Percentiles rank a stretch among this genome's conserved stretches.
These are phyloP conservation scores for Cryptosporidium baileyi DNA, from an alignment of 169 alveolate species.

Conservation along the genomic window DNA sequence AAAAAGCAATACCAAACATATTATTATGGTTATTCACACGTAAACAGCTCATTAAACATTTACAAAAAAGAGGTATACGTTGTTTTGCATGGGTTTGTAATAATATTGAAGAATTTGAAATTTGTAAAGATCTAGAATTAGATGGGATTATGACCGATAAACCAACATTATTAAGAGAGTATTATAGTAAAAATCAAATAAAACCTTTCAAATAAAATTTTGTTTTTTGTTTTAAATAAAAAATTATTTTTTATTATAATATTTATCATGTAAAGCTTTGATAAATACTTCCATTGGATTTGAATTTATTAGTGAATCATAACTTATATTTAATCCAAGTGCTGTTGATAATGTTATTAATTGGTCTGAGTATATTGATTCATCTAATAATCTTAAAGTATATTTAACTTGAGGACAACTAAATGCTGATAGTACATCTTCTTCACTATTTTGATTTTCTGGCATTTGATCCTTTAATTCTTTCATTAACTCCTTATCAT, in stretches of 20 bases:
- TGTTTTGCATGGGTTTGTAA: conserved; percentile 71
- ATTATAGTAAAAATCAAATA: conserved; percentile 3
- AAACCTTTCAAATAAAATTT: conserved; percentile 21
- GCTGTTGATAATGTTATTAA: conserved; percentile 23
- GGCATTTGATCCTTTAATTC: conserved; percentile 57
- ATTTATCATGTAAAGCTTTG: conserved; percentile 33
- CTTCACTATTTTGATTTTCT: background rate
- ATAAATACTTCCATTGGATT: conserved; percentile 49
- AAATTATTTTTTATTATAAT: background rate
- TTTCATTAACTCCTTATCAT: background rate
- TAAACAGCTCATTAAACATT: conserved; percentile 10
- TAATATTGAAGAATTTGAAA: conserved; percentile 32
- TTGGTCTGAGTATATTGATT: conserved; percentile 57
- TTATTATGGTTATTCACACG: conserved; percentile 36
- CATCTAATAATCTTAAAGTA: conserved; percentile 45
- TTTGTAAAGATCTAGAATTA: conserved; percentile 29
- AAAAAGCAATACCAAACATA: background rate
- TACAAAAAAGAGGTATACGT: conserved; percentile 58
- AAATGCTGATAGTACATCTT: conserved; percentile 7
- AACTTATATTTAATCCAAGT: conserved; percentile 15
- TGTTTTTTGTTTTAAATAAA: background rate
- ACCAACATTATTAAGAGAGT: conserved; percentile 51
- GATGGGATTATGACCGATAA: conserved; percentile 66
- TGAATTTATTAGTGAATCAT: background rate
- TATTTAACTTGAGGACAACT: conserved; percentile 66